phyloP scores from a whole-genome alignment of 352 stramenopile species.

The Elongisporangium senticosum region DNA sequence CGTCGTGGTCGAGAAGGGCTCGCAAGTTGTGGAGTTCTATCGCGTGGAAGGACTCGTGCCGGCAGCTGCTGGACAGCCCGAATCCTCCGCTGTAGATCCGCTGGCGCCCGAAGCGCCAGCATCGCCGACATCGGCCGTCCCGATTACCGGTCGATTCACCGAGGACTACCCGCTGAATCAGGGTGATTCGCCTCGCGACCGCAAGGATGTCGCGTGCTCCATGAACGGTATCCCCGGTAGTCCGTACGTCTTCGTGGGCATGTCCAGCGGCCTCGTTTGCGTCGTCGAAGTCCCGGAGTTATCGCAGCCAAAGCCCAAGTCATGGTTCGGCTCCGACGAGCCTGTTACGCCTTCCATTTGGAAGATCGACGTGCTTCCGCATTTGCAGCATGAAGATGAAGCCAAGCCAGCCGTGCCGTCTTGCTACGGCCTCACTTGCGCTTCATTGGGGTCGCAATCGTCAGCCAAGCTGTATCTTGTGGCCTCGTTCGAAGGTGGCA shows the following conservation, averaged over 20 bases:
- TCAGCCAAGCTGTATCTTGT: slow-evolving; percentile 36
- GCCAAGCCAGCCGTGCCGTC: slow-evolving; percentile 13
- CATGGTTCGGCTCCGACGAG: slow-evolving; percentile 25
- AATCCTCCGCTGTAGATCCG: slow-evolving; percentile 6
- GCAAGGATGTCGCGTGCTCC: slow-evolving; percentile 36
- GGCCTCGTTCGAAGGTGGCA: slow-evolving; percentile 68
- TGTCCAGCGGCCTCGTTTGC: slow-evolving; percentile 64
- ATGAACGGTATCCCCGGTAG: slow-evolving; percentile 45
- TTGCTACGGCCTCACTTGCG: slow-evolving; percentile 55
- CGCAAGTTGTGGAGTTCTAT: slow-evolving; percentile 66
- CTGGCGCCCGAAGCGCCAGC: neutral
- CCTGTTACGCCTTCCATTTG: slow-evolving; percentile 34
- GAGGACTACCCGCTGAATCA: slow-evolving; percentile 61
- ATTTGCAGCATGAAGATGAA: slow-evolving; percentile 22
- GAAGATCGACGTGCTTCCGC: slow-evolving; percentile 74
- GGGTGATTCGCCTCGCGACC: slow-evolving; percentile 31
- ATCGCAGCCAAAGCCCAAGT: slow-evolving; percentile 4
- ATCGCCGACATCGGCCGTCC: slow-evolving; percentile 2
- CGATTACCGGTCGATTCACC: slow-evolving; percentile 22
- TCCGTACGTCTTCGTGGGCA: slow-evolving; percentile 66
- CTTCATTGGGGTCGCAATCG: slow-evolving; percentile 23
- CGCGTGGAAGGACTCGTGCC: slow-evolving; percentile 41
- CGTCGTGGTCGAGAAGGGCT: slow-evolving; percentile 55
- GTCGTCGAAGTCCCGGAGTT: slow-evolving; percentile 45
- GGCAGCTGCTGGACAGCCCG: slow-evolving; percentile 12